Conservation (phyloP, 257 asterid genomes). For the Petrea volubilis region DNA sequence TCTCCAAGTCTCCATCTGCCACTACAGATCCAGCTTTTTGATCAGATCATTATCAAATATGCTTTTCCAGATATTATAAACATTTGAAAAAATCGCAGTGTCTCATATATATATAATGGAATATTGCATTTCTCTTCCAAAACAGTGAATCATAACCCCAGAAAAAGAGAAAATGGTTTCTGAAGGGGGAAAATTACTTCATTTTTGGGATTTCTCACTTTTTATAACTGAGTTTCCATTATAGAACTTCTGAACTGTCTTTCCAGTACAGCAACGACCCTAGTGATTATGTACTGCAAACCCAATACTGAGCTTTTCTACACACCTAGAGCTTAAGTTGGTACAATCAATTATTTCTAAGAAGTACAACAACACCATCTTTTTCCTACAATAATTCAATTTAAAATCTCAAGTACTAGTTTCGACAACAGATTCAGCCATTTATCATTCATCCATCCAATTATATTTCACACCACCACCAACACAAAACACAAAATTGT, state of each 20-base stretch:
- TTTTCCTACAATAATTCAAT: neutral
- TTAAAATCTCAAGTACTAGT: neutral
- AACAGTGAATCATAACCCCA: neutral
- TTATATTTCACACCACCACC: neutral
- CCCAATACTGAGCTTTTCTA: neutral
- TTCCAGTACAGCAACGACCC: neutral
- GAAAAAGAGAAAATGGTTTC: neutral
- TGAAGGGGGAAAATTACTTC: conserved; percentile 9
- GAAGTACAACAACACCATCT: neutral
- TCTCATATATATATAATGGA: neutral
- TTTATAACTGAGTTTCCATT: neutral
- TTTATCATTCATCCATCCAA: conserved; percentile 9
- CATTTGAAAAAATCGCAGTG: neutral
- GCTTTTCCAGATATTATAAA: neutral
- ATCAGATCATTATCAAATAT: conserved; percentile 11
- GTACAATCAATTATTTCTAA: conserved; percentile 10
- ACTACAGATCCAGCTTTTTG: conserved; percentile 18
- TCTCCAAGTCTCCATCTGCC: conserved; percentile 35
- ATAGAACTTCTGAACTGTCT: neutral
- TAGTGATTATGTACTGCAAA: neutral
- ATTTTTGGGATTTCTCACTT: neutral
- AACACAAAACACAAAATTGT: neutral
- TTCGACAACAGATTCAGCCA: neutral
- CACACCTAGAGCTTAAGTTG: neutral
- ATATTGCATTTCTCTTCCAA: neutral